phyloP scores from a whole-genome alignment of 345 rosid species.

The Eucalyptus globulus region DNA sequence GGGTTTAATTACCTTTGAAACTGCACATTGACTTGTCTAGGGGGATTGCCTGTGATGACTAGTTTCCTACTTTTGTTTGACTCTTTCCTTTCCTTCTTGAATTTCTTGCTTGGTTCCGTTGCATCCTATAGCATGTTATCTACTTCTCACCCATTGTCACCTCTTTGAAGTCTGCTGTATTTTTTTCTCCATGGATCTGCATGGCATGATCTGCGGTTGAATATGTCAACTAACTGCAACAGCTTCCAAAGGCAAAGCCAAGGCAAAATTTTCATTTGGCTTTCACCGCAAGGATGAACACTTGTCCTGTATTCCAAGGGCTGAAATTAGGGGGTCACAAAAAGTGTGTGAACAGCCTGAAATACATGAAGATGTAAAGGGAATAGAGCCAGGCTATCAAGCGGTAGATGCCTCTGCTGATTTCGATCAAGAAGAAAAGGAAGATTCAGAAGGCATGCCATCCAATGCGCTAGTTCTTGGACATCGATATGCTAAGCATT shows the following conservation, averaged over 20 bases:
- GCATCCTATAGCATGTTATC: not conserved
- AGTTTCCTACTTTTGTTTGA: not conserved
- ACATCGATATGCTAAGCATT: conserved; percentile 4
- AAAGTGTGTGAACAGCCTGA: conserved; percentile 19
- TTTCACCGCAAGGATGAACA: conserved; percentile 15
- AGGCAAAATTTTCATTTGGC: conserved; percentile 45
- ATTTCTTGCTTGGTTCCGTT: not conserved
- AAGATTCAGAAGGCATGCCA: not conserved
- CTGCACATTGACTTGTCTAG: not conserved
- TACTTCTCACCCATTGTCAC: not conserved
- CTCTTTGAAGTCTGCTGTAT: not conserved
- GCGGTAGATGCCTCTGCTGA: conserved; percentile 5
- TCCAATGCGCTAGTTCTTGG: conserved; percentile 6
- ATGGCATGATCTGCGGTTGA: not conserved
- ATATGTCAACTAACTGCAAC: not conserved
- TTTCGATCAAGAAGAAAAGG: conserved; percentile 8
- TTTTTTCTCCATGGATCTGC: not conserved
- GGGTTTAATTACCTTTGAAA: not conserved
- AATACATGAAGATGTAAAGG: conserved; percentile 8
- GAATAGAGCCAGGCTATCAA: conserved; percentile 5
- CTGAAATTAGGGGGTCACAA: not conserved
- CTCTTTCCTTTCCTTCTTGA: not conserved
- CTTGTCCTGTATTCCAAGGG: not conserved
- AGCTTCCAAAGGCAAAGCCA: conserved; percentile 34
- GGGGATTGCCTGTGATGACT: not conserved